These are phyloP conservation scores for Cardamine chenopodiifolia DNA, from an alignment of 345 rosid genomes.

Conservation along the genomic window DNA sequence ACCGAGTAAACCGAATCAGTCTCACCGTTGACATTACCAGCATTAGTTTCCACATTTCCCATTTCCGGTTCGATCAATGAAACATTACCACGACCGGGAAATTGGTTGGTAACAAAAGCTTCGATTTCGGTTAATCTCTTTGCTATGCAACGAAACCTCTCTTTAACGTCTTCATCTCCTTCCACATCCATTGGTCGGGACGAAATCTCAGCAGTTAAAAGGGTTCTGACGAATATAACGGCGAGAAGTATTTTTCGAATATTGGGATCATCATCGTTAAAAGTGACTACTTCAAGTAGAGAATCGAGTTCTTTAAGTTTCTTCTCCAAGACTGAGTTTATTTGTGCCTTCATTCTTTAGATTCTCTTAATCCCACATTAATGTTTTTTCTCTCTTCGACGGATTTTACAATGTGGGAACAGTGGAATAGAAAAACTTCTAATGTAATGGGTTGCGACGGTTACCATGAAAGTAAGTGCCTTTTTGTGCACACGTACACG, in stretches of 20 bases:
- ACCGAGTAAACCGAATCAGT: slow-evolving; percentile 15
- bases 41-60: background rate
- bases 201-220: slow-evolving; percentile 35
- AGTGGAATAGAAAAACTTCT: background rate
- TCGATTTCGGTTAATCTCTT: slow-evolving; percentile 29
- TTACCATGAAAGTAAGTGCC: background rate
- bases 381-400: background rate
- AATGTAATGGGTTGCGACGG: slow-evolving; percentile 26
- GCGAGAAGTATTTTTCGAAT: slow-evolving; percentile 13
- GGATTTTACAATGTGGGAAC: slow-evolving; percentile 6
- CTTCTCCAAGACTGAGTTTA: slow-evolving; percentile 32
- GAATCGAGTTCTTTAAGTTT: slow-evolving; percentile 39
- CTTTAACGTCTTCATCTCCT: slow-evolving; percentile 21
- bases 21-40: background rate
- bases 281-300: slow-evolving; percentile 12
- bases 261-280: background rate
- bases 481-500: slow-evolving; percentile 2
- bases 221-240: background rate
- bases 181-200: background rate
- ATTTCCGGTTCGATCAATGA: background rate
- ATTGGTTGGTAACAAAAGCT: background rate
- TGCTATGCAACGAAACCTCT: slow-evolving; percentile 3
- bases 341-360: slow-evolving; percentile 7
- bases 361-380: background rate
- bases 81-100: background rate